phyloP scores from a whole-genome alignment of 371 early-diverging fungal species.

The Syncephalastrum sp. region DNA sequence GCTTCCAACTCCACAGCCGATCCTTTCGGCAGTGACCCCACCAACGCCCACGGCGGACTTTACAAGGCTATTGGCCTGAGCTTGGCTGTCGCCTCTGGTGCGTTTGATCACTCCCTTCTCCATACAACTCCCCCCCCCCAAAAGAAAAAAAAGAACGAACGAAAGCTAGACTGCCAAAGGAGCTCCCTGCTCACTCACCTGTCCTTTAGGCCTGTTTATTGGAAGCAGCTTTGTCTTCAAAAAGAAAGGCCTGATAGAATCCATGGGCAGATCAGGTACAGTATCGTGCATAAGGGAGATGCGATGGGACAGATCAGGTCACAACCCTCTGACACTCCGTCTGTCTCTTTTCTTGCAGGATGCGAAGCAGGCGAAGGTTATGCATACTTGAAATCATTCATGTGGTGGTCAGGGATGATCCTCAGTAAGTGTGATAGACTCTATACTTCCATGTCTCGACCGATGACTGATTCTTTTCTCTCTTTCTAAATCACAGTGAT shows the following conservation, averaged over 20 bases:
- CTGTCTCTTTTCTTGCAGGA: conserved; percentile 15
- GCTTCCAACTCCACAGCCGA: conserved; percentile 22
- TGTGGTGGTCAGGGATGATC: conserved; percentile 96
- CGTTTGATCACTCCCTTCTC: background rate
- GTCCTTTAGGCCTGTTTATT: conserved; percentile 76
- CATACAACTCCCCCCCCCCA: no score
- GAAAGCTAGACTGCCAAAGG: no score
- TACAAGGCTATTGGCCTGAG: conserved; percentile 87
- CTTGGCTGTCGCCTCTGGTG: conserved; percentile 76
- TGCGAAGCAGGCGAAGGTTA: conserved; percentile 78
- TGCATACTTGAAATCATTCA: conserved; percentile 75
- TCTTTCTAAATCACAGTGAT: conserved; percentile 39
- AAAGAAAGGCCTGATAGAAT: conserved; percentile 87
- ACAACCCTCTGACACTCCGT: conserved; percentile 2
- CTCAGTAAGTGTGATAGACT: conserved; percentile 46
- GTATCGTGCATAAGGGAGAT: no score
- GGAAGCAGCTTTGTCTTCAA: conserved; percentile 91
- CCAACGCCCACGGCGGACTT: conserved; percentile 35
- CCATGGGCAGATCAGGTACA: conserved; percentile 59
- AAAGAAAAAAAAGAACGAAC: no score
- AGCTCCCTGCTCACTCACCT: background rate
- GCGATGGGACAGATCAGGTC: background rate
- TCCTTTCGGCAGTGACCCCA: conserved; percentile 28
- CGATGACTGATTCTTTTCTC: background rate
- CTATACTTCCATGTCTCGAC: no score